Base-by-base conservation (phyloP, 192 early-diverging fungal genomes). In the Coemansia aciculifera region DNA sequence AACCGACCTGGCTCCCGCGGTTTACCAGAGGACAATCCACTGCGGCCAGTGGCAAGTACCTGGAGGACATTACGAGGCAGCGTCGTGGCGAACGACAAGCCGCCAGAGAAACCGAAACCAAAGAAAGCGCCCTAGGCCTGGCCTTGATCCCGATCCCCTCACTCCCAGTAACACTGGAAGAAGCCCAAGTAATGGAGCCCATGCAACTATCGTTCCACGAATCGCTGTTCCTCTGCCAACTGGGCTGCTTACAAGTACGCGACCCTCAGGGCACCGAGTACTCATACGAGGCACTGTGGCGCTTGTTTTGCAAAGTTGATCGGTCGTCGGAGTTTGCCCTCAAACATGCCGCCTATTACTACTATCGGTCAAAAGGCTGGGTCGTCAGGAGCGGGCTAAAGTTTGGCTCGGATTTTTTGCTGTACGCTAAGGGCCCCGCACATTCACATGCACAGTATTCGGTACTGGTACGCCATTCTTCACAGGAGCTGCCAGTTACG, bases 361-460 rank as follows among this genome's bases (percentile, higher is more conserved):
- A 93, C 74, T 97, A 91, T 71, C 84, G 92, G 8, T 87, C 88
- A 32, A 84, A 83, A 12, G 92, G 92, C 1, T 97, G 95, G 95
- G 87, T 93, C 9, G 92, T 92, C 3, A 87, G 87, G 72, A 84
- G 86, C 64, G 95, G 95, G 2, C 62, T 92, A 39, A 97, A 97
- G 73, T 97, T 92, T 75, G 93, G 92, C 6, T 77, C 89, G 2
- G 91, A 95, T 68, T 94, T 88, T 71, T 19, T 82, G 39, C 63
- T 85, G 7, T 85, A 85, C 62, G 39, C 59, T n/a, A 69, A 67
- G 11, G 74, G 74, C 19, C 84, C 84, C 8, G 60, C 64, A 12
- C 43, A 39, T 1, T 61, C 69, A 11, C 84, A 85, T 59, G 69
- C 84, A 27, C 59, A 59, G 63, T 85, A 82, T 54, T 71, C 75